Evolutionary conservation across 2,329 filamentous ascomycete genomes (phyloP).

Genomic region (Aureobasidium sp.): DNA sequence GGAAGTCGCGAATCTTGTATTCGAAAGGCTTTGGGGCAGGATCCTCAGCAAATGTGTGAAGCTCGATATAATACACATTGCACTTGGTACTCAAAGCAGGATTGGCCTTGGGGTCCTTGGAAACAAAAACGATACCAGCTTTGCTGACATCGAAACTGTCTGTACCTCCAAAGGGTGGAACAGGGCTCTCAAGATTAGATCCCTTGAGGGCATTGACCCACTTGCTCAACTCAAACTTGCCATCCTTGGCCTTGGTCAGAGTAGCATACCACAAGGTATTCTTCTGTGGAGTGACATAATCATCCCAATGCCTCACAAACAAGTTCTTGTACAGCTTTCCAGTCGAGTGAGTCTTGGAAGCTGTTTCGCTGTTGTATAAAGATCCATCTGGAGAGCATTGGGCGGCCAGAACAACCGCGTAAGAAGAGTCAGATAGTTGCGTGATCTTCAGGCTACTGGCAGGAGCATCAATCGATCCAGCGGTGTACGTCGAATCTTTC

Average conservation of each 20-base stretch:
- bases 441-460: slow-evolving; percentile 41
- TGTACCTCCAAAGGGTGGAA: slow-evolving; percentile 69
- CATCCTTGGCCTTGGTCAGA: slow-evolving; percentile 34
- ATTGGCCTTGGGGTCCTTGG: slow-evolving; percentile 64
- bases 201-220: slow-evolving; percentile 58
- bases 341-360: slow-evolving; percentile 38
- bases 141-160: slow-evolving; percentile 71
- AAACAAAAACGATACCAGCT: slow-evolving; percentile 60
- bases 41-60: slow-evolving; percentile 51
- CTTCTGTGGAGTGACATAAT: slow-evolving; percentile 56
- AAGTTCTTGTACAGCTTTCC: slow-evolving; percentile 43
- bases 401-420: slow-evolving; percentile 45
- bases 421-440: slow-evolving; percentile 29
- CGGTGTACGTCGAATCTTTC: slow-evolving; percentile 26
- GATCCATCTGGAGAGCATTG: slow-evolving; percentile 60
- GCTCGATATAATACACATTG: slow-evolving; percentile 66
- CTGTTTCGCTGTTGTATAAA: slow-evolving; percentile 47
- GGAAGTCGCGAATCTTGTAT: slow-evolving; percentile 49
- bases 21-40: slow-evolving; percentile 45
- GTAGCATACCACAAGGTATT: slow-evolving; percentile 67
- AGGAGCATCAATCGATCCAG: slow-evolving; percentile 38
- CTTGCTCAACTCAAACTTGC: slow-evolving; percentile 33
- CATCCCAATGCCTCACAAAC: slow-evolving; percentile 48
- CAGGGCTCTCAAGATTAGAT: slow-evolving; percentile 54
- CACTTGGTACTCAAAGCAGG: slow-evolving; percentile 71